Conservation (phyloP, 441 rosid species). For the Melastoma candidum region DNA sequence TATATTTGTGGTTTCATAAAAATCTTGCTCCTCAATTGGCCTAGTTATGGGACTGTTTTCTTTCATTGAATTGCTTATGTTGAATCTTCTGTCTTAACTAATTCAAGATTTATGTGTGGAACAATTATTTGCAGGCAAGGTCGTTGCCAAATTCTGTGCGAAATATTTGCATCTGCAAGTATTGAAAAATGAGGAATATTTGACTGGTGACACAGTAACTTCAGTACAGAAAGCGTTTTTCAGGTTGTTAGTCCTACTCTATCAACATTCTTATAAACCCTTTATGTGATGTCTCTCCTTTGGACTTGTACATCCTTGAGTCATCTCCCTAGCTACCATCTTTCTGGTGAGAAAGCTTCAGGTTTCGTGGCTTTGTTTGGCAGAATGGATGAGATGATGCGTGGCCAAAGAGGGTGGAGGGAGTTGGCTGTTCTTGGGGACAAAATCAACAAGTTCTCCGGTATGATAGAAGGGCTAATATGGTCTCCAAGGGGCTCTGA, state of each 20-base stretch:
- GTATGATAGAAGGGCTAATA: conserved; percentile 89
- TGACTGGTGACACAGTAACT: conserved; percentile 64
- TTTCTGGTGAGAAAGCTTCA: too few relatives aligned
- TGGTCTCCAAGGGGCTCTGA: conserved; percentile 78
- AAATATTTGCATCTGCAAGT: conserved; percentile 85
- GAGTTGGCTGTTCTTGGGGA: conserved; percentile 83
- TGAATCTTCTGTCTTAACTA: conserved; percentile 6
- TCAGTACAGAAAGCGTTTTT: conserved; percentile 65
- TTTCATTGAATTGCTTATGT: not conserved
- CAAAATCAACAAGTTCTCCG: conserved; percentile 71
- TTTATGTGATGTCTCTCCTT: too few relatives aligned
- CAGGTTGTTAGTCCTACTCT: conserved; percentile 35
- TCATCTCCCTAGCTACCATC: too few relatives aligned
- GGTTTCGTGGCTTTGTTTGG: too few relatives aligned
- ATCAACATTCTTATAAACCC: not conserved
- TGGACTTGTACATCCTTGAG: too few relatives aligned
- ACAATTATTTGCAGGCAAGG: conserved; percentile 47
- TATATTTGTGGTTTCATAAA: too few relatives aligned
- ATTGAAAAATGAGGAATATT: conserved; percentile 52
- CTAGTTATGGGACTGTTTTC: too few relatives aligned
- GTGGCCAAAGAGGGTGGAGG: conserved; percentile 95
- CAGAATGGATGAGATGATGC: conserved; percentile 95
- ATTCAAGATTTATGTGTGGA: conserved; percentile 4
- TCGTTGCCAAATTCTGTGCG: conserved; percentile 85
- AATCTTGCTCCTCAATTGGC: too few relatives aligned